Conservation (phyloP, 2,329 filamentous ascomycete species). For the Nothopassalora personata region DNA sequence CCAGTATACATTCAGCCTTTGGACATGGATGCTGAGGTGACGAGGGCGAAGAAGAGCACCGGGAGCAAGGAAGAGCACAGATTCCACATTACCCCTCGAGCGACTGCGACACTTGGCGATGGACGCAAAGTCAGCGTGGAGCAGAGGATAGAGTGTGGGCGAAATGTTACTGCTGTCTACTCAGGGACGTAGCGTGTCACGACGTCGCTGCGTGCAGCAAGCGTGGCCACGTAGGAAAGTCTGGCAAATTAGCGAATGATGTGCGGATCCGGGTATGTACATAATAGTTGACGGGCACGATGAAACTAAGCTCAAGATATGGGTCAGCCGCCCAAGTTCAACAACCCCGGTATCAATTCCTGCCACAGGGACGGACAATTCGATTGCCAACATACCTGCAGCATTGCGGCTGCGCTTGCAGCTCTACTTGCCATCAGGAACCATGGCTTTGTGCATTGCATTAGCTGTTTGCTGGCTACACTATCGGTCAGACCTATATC, state of each 20-base stretch:
- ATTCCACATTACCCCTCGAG: constrained; percentile 73
- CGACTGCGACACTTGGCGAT: constrained; percentile 59
- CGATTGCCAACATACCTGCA: too few species aligned
- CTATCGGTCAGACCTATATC: too few species aligned
- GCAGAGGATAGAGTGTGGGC: constrained; percentile 83
- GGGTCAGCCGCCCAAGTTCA: neutral
- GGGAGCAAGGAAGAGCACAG: constrained; percentile 61
- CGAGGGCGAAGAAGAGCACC: constrained; percentile 55
- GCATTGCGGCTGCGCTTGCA: too few species aligned
- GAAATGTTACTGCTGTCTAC: constrained; percentile 76
- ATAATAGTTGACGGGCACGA: neutral
- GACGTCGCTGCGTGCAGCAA: neutral
- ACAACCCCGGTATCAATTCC: too few species aligned
- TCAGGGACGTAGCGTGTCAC: constrained; percentile 42
- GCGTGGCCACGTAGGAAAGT: neutral
- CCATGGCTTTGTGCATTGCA: too few species aligned
- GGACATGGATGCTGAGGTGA: constrained; percentile 58
- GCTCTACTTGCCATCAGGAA: too few species aligned
- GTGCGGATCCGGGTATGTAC: neutral
- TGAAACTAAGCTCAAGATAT: neutral
- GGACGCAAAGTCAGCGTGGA: constrained; percentile 71
- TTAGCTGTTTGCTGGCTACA: too few species aligned
- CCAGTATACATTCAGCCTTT: constrained; percentile 76
- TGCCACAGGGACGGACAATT: too few species aligned
- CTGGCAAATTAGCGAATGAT: neutral